A percentile compares a stretch with the other conserved stretches of the same genome.
These are phyloP conservation scores for Dipteronia dyeriana DNA, from an alignment of 345 rosid species.

Conservation along the genomic window DNA sequence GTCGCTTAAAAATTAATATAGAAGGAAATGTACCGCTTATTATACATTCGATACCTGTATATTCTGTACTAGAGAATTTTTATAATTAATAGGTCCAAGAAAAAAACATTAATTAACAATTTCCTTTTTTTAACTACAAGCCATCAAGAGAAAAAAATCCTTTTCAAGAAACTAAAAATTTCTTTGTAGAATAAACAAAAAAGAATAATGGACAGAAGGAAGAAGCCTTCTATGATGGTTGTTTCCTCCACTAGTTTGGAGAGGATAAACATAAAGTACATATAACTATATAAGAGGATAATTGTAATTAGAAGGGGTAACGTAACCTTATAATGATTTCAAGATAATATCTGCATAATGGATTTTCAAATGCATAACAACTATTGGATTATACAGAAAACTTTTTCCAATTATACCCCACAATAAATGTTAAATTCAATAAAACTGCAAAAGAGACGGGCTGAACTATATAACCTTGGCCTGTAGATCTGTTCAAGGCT, in stretches of 20 bases:
- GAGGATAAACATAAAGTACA: not conserved
- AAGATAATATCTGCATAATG: not conserved
- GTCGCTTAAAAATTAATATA: constrained; percentile 67
- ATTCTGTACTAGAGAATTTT: no score
- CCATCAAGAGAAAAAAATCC: no score
- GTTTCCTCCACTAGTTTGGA: not conserved
- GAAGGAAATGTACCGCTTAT: no score
- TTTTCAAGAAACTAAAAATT: not conserved
- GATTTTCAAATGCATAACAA: not conserved
- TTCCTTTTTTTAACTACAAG: no score
- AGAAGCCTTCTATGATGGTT: not conserved
- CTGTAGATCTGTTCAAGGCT: not conserved
- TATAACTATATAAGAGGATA: not conserved
- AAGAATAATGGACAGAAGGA: not conserved
- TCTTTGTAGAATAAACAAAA: not conserved
- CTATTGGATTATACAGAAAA: not conserved
- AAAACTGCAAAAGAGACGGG: not conserved
- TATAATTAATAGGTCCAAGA: no score
- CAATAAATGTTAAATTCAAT: no score
- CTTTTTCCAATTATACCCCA: not conserved
- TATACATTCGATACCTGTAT: no score
- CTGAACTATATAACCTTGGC: not conserved
- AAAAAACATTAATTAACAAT: no score
- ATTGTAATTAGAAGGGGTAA: not conserved
- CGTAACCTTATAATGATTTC: not conserved